Percentiles rank a stretch among this genome's conserved stretches.
Conservation (phyloP, 1,284 basidiomycete genomes). For the Cryptococcus wingfieldii region DNA sequence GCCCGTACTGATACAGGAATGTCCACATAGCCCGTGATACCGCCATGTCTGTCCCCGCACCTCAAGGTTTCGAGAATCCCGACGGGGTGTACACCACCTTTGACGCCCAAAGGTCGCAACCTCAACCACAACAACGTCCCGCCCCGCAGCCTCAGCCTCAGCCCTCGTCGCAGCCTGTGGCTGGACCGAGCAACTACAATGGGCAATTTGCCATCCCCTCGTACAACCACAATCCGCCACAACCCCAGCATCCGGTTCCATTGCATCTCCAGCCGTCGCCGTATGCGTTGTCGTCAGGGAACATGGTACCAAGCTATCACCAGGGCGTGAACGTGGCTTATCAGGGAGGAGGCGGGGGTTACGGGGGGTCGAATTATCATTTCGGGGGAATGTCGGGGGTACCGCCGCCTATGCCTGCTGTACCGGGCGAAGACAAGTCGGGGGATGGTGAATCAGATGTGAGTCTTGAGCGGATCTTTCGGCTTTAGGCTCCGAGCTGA, state of each 20-base stretch:
- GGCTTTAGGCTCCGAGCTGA: neutral
- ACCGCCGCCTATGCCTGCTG: neutral
- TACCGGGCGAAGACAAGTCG: conserved; percentile 27
- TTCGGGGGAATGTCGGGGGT: too few species aligned
- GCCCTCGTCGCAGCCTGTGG: neutral
- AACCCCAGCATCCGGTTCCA: neutral
- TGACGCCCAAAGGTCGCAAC: neutral
- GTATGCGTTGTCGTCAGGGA: neutral
- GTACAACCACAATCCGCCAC: neutral
- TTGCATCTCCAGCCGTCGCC: neutral
- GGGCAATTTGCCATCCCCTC: neutral
- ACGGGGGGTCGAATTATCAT: too few species aligned
- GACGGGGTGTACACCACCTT: too few species aligned
- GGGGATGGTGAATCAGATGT: conserved; percentile 17
- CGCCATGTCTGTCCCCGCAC: too few species aligned
- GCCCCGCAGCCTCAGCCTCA: neutral
- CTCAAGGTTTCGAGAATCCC: too few species aligned
- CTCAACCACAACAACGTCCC: neutral
- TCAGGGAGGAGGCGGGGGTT: too few species aligned
- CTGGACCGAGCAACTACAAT: neutral
- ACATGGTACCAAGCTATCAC: neutral
- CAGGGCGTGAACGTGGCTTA: too few species aligned
- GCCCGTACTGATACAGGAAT: neutral
- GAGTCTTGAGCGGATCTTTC: conserved; percentile 24
- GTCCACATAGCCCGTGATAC: too few species aligned